Conservation (phyloP, 768 basidiomycete genomes). For the Amyloporia xantha region DNA sequence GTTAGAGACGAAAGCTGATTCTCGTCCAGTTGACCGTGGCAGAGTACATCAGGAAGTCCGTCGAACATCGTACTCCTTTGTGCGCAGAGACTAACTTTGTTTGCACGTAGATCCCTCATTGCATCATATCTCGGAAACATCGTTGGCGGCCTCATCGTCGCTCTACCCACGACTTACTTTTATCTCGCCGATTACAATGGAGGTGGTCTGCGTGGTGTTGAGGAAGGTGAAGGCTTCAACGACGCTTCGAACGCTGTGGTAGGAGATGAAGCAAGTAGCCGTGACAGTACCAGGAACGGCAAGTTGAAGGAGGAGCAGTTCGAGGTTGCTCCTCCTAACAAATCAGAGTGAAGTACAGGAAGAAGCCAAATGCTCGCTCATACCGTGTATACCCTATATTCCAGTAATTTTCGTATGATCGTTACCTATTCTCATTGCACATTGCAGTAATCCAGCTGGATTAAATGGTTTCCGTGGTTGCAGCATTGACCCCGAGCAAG, state of each 20-base stretch:
- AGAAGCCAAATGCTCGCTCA: too few species aligned
- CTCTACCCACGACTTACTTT: slow-evolving; percentile 57
- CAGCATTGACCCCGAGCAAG: too few species aligned
- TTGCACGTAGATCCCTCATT: slow-evolving; percentile 55
- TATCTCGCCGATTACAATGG: slow-evolving; percentile 46
- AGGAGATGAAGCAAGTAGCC: neutral
- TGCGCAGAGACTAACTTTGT: neutral
- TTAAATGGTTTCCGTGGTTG: too few species aligned
- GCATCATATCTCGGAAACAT: slow-evolving; percentile 63
- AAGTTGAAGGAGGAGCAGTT: slow-evolving; percentile 1
- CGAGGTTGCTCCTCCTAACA: neutral
- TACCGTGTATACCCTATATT: too few species aligned
- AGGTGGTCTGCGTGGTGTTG: slow-evolving; percentile 13
- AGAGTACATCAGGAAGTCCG: slow-evolving; percentile 63
- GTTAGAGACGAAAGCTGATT: too few species aligned
- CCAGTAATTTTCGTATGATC: too few species aligned
- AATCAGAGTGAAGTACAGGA: neutral
- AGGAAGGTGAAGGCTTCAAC: slow-evolving; percentile 18
- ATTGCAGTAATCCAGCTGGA: too few species aligned
- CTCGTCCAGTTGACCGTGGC: slow-evolving; percentile 43
- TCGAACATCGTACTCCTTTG: too few species aligned
- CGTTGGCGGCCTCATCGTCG: slow-evolving; percentile 59
- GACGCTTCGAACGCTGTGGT: neutral
- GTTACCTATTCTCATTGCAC: too few species aligned
- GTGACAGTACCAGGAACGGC: neutral